A percentile compares a stretch with the other conserved stretches of the same genome.
phyloP scores from a whole-genome alignment of 306 rosid genomes.

The Cucumis cinereus region DNA sequence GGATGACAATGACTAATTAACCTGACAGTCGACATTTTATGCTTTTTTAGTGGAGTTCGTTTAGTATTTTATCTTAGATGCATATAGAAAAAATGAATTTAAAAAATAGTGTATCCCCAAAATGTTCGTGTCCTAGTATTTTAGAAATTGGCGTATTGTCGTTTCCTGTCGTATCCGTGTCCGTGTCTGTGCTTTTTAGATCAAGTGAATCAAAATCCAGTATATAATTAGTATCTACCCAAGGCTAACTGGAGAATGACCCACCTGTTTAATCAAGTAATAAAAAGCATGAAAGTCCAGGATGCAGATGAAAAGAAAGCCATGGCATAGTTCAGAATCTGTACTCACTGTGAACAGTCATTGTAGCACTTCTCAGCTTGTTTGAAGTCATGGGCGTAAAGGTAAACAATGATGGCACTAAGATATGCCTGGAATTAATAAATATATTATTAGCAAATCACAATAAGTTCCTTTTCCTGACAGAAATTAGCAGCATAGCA shows the following conservation, averaged over 20 bases:
- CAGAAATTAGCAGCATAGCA: background rate
- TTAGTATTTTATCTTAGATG: no score
- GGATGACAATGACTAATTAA: no score
- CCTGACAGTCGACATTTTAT: no score
- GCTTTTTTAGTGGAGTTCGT: no score
- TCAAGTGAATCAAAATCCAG: background rate
- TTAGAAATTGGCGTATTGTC: no score
- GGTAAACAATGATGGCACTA: constrained; percentile 68
- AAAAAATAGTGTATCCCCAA: no score
- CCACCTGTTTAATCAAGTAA: background rate
- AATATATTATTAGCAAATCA: background rate
- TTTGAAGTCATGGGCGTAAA: constrained; percentile 68
- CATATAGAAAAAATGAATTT: no score
- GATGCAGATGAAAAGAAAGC: background rate
- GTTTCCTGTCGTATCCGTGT: no score
- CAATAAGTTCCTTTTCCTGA: background rate
- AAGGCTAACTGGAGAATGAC: background rate
- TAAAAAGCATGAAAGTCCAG: background rate
- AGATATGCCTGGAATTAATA: constrained; percentile 71
- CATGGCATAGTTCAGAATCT: background rate
- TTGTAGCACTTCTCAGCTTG: constrained; percentile 94
- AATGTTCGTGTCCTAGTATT: no score
- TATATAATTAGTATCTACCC: background rate
- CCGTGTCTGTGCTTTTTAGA: no score
- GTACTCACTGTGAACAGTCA: constrained; percentile 84